Conservation (phyloP, 2,329 filamentous ascomycete genomes). For the Fusarium hainanense region DNA sequence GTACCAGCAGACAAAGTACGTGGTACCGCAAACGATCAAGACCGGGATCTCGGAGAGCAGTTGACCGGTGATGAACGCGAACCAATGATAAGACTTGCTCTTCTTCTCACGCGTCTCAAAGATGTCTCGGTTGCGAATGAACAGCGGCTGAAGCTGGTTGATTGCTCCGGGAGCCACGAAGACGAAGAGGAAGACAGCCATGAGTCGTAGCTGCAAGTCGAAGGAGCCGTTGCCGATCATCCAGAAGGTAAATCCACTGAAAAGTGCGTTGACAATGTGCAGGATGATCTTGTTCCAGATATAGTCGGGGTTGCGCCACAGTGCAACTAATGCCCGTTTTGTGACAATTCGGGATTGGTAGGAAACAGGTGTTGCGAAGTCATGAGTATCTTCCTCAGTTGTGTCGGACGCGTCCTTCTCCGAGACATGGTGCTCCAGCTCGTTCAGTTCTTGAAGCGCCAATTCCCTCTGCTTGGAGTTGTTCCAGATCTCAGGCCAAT, state of each 20-base stretch:
- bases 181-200: constrained; percentile 71
- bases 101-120: constrained; percentile 63
- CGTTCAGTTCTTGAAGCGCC: constrained; percentile 55
- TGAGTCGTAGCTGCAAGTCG: constrained; percentile 66
- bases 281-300: constrained; percentile 71
- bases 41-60: constrained; percentile 61
- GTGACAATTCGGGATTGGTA: background rate
- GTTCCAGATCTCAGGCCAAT: constrained; percentile 78
- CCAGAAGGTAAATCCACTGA: constrained; percentile 73
- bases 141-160: constrained; percentile 59
- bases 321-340: background rate
- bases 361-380: background rate
- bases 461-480: constrained; percentile 68
- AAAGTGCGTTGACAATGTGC: constrained; percentile 65
- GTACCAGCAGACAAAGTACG: constrained; percentile 68
- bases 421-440: background rate
- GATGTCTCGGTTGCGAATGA: constrained; percentile 59
- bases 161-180: constrained; percentile 69
- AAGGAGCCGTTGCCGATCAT: constrained; percentile 62
- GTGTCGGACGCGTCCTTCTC: background rate
- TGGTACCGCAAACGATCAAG: constrained; percentile 55
- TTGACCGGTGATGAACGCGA: constrained; percentile 66
- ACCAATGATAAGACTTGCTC: constrained; percentile 67
- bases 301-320: constrained; percentile 74
- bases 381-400: background rate